Evolutionary conservation across 768 basidiomycete genomes (phyloP).

Genomic region (Leucocoprinus birnbaumii): DNA sequence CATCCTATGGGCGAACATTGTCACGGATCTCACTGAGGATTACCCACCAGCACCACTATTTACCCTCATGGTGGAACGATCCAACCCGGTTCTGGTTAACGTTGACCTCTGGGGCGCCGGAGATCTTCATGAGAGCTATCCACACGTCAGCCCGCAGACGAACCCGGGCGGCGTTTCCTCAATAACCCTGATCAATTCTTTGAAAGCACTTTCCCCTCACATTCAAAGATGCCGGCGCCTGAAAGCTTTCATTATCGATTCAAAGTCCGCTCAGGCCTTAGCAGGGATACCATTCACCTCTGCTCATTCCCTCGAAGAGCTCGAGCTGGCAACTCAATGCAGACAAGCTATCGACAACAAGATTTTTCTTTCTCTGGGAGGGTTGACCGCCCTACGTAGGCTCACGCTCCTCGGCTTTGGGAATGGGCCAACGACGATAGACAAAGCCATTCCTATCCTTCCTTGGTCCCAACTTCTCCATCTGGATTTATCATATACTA

Average conservation of each 20-base stretch:
- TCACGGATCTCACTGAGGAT: not conserved
- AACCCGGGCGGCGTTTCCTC: not conserved
- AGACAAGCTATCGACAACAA: not conserved
- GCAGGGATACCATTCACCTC: not conserved
- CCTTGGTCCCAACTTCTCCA: conserved; percentile 5
- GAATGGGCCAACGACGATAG: not conserved
- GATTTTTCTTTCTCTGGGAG: not conserved
- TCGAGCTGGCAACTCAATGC: conserved; percentile 4
- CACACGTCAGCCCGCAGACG: not conserved
- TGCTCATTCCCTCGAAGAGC: not conserved
- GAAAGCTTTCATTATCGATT: not conserved
- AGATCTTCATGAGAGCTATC: not conserved
- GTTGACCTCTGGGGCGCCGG: not conserved
- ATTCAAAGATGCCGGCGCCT: conserved; percentile 1
- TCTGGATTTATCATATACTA: conserved; percentile 7
- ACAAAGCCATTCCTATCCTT: not conserved
- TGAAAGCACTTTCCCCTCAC: not conserved
- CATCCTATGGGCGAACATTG: conserved; percentile 1
- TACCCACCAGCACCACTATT: conserved; percentile 5
- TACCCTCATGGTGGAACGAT: not conserved
- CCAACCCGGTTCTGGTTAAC: not conserved
- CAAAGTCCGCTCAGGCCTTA: not conserved
- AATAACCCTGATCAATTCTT: not conserved
- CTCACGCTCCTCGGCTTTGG: not conserved
- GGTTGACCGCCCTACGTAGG: conserved; percentile 3